Evolutionary conservation across 495 filamentous ascomycete species (phyloP).

Genomic region (Immersiella caudata): DNA sequence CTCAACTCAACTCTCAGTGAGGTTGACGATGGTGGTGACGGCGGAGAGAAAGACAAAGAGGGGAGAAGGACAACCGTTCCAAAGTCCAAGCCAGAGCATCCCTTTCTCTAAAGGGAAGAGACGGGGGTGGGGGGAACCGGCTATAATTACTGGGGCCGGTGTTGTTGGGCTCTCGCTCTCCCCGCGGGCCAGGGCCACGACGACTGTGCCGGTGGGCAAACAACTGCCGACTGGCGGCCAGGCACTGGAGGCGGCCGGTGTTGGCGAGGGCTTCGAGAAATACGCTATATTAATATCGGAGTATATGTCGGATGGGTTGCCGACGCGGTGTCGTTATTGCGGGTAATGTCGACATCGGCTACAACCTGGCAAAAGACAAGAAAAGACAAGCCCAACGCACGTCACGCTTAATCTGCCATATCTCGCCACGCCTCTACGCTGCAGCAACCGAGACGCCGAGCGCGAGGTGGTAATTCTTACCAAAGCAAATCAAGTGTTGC

Average conservation of each 20-base stretch:
- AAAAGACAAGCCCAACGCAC: neutral
- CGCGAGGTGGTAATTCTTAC: neutral
- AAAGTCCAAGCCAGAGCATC: neutral
- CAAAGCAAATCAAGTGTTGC: neutral
- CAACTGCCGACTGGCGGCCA: neutral
- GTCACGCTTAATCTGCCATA: neutral
- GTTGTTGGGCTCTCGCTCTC: neutral
- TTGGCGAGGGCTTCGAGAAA: conserved; percentile 30
- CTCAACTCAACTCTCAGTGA: conserved; percentile 38
- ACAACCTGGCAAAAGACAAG: conserved; percentile 18
- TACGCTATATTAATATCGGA: conserved; percentile 35
- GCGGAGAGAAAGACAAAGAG: conserved; percentile 15
- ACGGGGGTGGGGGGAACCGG: neutral
- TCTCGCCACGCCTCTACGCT: neutral
- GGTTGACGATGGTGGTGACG: conserved; percentile 6
- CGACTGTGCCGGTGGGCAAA: neutral
- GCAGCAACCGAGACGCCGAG: neutral
- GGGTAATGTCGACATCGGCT: conserved; percentile 20
- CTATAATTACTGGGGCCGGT: conserved; percentile 8
- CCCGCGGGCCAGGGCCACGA: neutral
- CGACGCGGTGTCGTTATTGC: conserved; percentile 21
- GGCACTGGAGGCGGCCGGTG: conserved; percentile 9
- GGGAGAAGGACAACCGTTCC: neutral
- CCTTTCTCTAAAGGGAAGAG: neutral
- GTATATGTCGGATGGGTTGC: conserved; percentile 34